Percentiles rank a stretch among this genome's conserved stretches.
Conservation (phyloP, 345 rosid genomes). For the Camelina neglecta region DNA sequence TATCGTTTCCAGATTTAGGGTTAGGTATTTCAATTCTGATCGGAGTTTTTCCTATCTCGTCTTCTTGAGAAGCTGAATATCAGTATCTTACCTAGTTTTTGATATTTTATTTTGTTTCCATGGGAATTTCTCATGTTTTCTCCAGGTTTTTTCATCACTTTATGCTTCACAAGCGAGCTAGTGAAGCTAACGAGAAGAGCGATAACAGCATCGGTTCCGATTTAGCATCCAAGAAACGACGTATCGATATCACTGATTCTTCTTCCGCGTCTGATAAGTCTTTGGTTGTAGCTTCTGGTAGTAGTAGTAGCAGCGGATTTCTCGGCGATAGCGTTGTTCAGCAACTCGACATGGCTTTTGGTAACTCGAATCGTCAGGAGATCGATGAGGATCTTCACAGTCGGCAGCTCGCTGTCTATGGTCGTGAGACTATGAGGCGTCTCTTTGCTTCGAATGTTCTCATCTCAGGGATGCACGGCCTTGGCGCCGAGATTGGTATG, state of each 20-base stretch:
- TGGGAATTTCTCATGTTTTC: constrained; percentile 54
- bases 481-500: constrained; percentile 96
- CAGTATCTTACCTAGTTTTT: background rate
- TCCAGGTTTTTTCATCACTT: constrained; percentile 67
- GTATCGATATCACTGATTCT: constrained; percentile 46
- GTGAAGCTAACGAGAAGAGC: constrained; percentile 60
- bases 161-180: constrained; percentile 98
- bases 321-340: constrained; percentile 38
- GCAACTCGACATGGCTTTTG: constrained; percentile 67
- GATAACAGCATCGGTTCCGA: constrained; percentile 36
- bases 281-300: constrained; percentile 29
- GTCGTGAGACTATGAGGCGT: constrained; percentile 97
- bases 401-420: constrained; percentile 98
- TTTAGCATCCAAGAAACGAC: constrained; percentile 63
- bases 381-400: constrained; percentile 99
- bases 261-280: constrained; percentile 34
- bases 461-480: constrained; percentile 92
- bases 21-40: constrained; percentile 42
- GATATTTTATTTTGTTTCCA: constrained; percentile 4
- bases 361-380: constrained; percentile 67
- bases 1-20: constrained; percentile 43
- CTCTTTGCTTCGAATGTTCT: constrained; percentile 92
- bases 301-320: constrained; percentile 34
- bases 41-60: background rate
- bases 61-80: background rate